Evolutionary conservation across 2,329 filamentous ascomycete genomes (phyloP).

Genomic region (Cercospora sp.): DNA sequence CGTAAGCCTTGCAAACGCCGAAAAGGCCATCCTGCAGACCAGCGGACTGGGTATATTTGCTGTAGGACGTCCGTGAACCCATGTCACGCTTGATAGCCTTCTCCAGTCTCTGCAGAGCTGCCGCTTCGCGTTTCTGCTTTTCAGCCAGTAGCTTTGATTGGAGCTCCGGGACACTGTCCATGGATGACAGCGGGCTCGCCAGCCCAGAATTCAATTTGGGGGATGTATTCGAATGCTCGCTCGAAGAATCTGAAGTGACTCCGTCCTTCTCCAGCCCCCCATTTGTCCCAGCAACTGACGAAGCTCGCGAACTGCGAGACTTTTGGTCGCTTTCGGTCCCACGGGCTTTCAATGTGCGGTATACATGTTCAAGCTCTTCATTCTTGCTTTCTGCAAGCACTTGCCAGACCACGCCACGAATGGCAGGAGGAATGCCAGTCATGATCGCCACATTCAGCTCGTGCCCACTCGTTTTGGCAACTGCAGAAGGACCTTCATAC

Average conservation of each 20-base stretch:
- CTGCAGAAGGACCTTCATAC: slow-evolving; percentile 86
- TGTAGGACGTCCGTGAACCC: slow-evolving; percentile 90
- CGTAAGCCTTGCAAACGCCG: slow-evolving; percentile 95
- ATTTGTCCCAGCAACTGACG: slow-evolving; percentile 49
- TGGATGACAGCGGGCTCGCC: slow-evolving; percentile 38
- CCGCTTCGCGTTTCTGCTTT: slow-evolving; percentile 73
- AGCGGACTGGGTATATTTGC: slow-evolving; percentile 88
- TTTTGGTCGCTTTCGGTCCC: slow-evolving; percentile 73
- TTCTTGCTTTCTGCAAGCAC: slow-evolving; percentile 94
- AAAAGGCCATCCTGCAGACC: slow-evolving; percentile 92
- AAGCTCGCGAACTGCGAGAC: slow-evolving; percentile 24
- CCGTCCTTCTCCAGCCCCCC: slow-evolving; percentile 62
- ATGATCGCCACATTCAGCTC: slow-evolving; percentile 90
- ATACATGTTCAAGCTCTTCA: slow-evolving; percentile 82
- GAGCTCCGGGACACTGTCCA: slow-evolving; percentile 51
- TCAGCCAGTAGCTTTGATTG: slow-evolving; percentile 66
- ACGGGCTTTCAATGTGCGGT: slow-evolving; percentile 74
- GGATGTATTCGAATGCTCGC: slow-evolving; percentile 76
- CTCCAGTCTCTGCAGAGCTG: slow-evolving; percentile 76
- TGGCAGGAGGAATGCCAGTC: slow-evolving; percentile 88
- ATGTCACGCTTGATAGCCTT: slow-evolving; percentile 89
- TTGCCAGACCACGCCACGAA: slow-evolving; percentile 98
- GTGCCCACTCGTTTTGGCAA: slow-evolving; percentile 82
- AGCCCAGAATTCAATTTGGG: slow-evolving; percentile 54
- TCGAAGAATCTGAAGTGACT: slow-evolving; percentile 76